Evolutionary conservation across 1,284 basidiomycete species (phyloP).

Genomic region (Lignosus rhinocerotis): DNA sequence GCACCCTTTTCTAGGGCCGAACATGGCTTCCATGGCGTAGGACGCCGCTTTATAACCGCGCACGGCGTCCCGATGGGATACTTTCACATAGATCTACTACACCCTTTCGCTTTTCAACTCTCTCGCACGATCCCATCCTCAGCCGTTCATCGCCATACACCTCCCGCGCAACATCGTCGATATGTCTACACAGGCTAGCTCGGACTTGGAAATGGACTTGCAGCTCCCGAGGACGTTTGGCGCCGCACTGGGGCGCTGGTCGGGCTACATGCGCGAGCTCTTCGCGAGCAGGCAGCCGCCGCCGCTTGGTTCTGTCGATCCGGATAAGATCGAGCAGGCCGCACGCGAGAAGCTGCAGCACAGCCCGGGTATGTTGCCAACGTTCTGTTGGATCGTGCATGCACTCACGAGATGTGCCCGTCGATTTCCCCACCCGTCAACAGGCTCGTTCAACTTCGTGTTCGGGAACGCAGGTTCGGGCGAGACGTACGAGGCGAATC

Average conservation of each 20-base stretch:
- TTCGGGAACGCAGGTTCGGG: slow-evolving; percentile 62
- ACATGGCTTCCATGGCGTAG: too few species aligned
- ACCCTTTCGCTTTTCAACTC: too few species aligned
- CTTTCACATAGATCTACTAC: too few species aligned
- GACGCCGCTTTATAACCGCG: too few species aligned
- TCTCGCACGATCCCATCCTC: too few species aligned
- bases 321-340: slow-evolving; percentile 44
- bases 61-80: too few species aligned
- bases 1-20: too few species aligned
- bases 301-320: slow-evolving; percentile 40
- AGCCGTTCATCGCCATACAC: too few species aligned
- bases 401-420: neutral
- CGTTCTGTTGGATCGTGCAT: neutral
- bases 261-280: slow-evolving; percentile 30
- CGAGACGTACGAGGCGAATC: slow-evolving; percentile 58
- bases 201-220: neutral
- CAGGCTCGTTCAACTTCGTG: slow-evolving; percentile 65
- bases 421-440: neutral
- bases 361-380: slow-evolving; percentile 33
- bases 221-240: slow-evolving; percentile 11
- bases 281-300: slow-evolving; percentile 33
- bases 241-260: slow-evolving; percentile 26
- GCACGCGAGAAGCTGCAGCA: slow-evolving; percentile 45
- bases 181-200: too few species aligned
- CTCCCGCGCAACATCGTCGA: too few species aligned